phyloP scores from a whole-genome alignment of 2,329 filamentous ascomycete genomes.

The Talaromyces sp. region DNA sequence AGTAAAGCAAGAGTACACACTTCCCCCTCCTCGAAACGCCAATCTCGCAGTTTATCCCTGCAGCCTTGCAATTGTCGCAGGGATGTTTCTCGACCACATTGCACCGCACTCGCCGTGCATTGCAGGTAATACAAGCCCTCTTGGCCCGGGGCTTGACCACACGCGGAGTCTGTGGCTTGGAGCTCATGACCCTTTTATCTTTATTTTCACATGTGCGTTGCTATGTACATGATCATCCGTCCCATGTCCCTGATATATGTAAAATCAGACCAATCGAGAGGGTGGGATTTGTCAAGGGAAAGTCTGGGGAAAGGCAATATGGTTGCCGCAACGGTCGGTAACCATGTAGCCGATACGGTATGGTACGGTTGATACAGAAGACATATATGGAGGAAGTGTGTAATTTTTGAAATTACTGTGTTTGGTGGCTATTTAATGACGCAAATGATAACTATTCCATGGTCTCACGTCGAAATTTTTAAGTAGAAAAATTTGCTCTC shows the following conservation, averaged over 20 bases:
- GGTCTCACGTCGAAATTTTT: not conserved
- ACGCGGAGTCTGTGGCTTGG: constrained; percentile 4
- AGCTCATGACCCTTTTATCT: constrained; percentile 2
- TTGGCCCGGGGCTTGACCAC: constrained; percentile 30
- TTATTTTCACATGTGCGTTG: not conserved
- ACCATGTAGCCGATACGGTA: constrained; percentile 10
- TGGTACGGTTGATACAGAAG: not conserved
- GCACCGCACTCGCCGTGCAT: constrained; percentile 42
- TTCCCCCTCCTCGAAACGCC: constrained; percentile 41
- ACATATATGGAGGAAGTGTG: accelerated
- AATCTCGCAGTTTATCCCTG: constrained; percentile 36
- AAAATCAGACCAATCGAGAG: constrained; percentile 5
- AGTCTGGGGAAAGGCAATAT: constrained; percentile 1
- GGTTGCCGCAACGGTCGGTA: constrained; percentile 5
- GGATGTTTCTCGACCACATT: constrained; percentile 43
- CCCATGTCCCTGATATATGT: not conserved
- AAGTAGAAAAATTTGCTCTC: not conserved
- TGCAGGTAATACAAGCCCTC: constrained; percentile 41
- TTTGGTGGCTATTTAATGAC: not conserved
- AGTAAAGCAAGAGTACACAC: constrained; percentile 26
- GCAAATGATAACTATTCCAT: not conserved
- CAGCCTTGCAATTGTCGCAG: constrained; percentile 37
- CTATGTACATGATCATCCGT: not conserved
- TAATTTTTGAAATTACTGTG: constrained; percentile 1
- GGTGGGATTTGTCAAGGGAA: constrained; percentile 7